Evolutionary conservation across 352 stramenopile genomes (phyloP), one percentile per base, ranked within the genome.

Genomic region (Pythium plurisporium): DNA sequence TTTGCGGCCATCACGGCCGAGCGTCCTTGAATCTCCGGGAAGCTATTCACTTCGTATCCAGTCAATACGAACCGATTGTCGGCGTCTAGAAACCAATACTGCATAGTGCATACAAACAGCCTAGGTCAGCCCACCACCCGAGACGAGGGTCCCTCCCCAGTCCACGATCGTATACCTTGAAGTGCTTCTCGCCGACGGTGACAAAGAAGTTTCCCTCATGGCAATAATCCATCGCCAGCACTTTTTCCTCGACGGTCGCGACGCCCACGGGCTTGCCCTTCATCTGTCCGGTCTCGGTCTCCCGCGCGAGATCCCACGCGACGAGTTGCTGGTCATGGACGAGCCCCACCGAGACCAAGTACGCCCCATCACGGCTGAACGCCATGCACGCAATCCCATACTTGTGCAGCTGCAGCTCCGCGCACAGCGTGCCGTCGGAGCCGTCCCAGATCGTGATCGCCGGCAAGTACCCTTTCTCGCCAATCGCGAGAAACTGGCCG

Each of bases 391-490:
- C 76, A 15, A 96, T 67, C 44, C 87, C 85, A 36, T 91, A 95
- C 55, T 87, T 78, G 62, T 96, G 85, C 8, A 67, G 55, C 62
- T 93, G 84, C 23, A 96, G 59, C 62, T 95, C 85, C 14, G 82
- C 77, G n/a, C 82, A 83, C 15, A 95, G 79, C 55, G 78, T 81
- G 43, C 86, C 86, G 41, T 87, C 76, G 15, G 68, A 70, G 23
- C 83, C 74, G 44, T 95, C 82, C 84, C 86, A 96, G 25, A 96
- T 89, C 25, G 85, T 94, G 45, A 96, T 91, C 2, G 86, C 75
- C 4, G 86, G 85, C 14, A 81, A 25, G 58, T 92, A 88, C 0
- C 87, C 86, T 69, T 89, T 88, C 67, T 96, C 84, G n/a, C 86
- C 86, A 30, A 96, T 93, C 6, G 86, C 87, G 5, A 96, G 67